A percentile compares a stretch with the other conserved stretches of the same genome.
phyloP scores from a whole-genome alignment of 2,329 filamentous ascomycete species.

The Colletotrichum paranaense region DNA sequence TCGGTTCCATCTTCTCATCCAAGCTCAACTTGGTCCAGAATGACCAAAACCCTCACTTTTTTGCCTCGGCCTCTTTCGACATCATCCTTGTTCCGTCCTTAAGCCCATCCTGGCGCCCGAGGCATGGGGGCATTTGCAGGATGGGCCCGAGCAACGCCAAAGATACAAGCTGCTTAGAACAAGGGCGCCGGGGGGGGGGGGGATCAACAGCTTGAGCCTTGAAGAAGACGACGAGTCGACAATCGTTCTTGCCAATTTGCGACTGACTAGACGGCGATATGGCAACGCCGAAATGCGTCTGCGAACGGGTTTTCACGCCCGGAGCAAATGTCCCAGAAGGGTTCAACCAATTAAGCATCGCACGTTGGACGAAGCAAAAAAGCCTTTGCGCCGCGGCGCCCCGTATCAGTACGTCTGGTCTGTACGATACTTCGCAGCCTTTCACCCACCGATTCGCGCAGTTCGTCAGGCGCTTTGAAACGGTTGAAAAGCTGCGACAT shows the following conservation, averaged over 20 bases:
- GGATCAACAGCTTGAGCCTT: not conserved
- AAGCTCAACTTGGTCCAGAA: not conserved
- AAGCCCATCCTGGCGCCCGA: not conserved
- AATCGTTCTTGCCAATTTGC: not conserved
- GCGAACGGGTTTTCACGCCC: not conserved
- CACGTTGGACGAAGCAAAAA: conserved; percentile 3
- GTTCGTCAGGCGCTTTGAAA: conserved; percentile 17
- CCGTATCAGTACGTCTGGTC: not conserved
- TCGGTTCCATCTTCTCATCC: conserved; percentile 3
- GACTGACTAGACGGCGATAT: not conserved
- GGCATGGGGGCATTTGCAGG: not conserved
- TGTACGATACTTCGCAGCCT: not conserved
- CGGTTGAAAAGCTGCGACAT: conserved; percentile 28
- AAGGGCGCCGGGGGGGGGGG: not conserved
- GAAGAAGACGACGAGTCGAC: not conserved
- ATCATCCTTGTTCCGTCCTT: conserved; percentile 21
- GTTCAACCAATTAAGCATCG: not conserved
- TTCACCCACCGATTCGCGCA: not conserved
- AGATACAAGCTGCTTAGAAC: not conserved
- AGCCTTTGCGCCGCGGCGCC: conserved; percentile 8
- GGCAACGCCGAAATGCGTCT: not conserved
- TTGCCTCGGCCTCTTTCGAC: conserved; percentile 32
- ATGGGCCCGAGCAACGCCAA: conserved; percentile 12
- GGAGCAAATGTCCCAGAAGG: not conserved
- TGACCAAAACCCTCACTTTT: not conserved